Evolutionary conservation across 331 rosid genomes (phyloP), one percentile per base, ranked within the genome.

Genomic region (Quercus tomentella): DNA sequence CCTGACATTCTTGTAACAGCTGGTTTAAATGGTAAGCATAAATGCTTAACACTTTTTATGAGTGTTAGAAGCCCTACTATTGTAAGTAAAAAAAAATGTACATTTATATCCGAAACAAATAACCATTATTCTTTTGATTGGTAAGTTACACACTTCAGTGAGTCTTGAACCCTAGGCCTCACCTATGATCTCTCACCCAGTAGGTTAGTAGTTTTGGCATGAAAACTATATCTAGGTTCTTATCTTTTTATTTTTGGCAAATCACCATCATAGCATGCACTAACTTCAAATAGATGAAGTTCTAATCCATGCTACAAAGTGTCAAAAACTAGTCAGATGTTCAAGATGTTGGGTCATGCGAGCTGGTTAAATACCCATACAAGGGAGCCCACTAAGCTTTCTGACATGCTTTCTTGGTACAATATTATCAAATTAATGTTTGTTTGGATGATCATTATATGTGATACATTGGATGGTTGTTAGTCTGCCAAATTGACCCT

Each of bases 1-100:
- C 98, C 98, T 0, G 79, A 88, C 85, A 79, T 92, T 85, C 97
- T 92, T 81, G 89, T 94, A 77, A 94, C 98, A 43, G 92, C 97
- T 58, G 98, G 98, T 81, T 89, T 92, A 84, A 88, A 94, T 83
- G 98, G 98, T 94, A 81, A 77, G 87, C 72, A 51, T 76, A 23
- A 68, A 18, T 25, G 35, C 68, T 56, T 28, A 28, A 76, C 26
- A 52, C 77, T 7, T 56, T 61, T 69, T 16, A 14, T 49, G 17
- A 10, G 54, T 49, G 54, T 49, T 49, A 12, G 52, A 45, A 45
- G 51, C 51, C 51, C 51, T 43, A 45, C 52, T 45, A 45, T 45
- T 45, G 15, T 45, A 11, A 45, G 52, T 45, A 45, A 45, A 45
- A 10, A 45, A 45, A 35, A 7, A 35, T 1, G 43, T 35, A 7